Evolutionary conservation across 2,329 filamentous ascomycete species (phyloP).

Genomic region (Ophiostoma sp.): DNA sequence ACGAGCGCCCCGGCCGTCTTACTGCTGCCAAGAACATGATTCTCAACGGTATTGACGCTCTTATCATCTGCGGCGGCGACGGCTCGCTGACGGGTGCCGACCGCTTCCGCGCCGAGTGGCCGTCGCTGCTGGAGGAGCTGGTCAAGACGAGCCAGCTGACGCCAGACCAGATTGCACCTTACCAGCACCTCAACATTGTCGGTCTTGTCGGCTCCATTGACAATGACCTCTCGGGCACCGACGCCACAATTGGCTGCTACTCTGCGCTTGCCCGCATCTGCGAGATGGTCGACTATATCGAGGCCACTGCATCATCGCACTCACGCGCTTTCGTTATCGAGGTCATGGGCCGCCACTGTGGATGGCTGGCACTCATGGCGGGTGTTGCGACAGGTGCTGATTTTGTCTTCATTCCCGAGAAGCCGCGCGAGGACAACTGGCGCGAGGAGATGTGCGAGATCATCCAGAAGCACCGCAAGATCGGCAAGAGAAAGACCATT

Average conservation of each 20-base stretch:
- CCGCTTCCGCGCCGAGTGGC: constrained; percentile 88
- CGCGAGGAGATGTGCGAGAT: constrained; percentile 78
- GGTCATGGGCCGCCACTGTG: constrained; percentile 97
- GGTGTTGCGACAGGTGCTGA: constrained; percentile 93
- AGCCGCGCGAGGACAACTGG: constrained; percentile 83
- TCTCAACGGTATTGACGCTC: constrained; percentile 82
- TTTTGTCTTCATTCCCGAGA: constrained; percentile 95
- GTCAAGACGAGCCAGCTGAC: constrained; percentile 68
- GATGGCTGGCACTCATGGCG: constrained; percentile 94
- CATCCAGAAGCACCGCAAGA: constrained; percentile 69
- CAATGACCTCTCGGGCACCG: constrained; percentile 95
- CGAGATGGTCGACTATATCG: constrained; percentile 93
- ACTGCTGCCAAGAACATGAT: constrained; percentile 92
- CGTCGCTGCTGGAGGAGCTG: constrained; percentile 77
- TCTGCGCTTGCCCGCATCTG: constrained; percentile 90
- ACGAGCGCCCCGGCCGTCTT: constrained; percentile 76
- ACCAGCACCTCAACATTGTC: constrained; percentile 88
- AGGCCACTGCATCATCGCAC: constrained; percentile 90
- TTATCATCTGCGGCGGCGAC: constrained; percentile 96
- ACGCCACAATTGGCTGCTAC: constrained; percentile 96
- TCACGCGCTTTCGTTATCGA: constrained; percentile 96
- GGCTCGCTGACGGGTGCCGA: constrained; percentile 94
- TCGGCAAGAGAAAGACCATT: constrained; percentile 95
- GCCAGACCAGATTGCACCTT: constrained; percentile 64
- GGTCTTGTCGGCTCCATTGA: constrained; percentile 96